Conservation (phyloP, 1,139 yeast species). For the Zygosaccharomyces sapae region DNA sequence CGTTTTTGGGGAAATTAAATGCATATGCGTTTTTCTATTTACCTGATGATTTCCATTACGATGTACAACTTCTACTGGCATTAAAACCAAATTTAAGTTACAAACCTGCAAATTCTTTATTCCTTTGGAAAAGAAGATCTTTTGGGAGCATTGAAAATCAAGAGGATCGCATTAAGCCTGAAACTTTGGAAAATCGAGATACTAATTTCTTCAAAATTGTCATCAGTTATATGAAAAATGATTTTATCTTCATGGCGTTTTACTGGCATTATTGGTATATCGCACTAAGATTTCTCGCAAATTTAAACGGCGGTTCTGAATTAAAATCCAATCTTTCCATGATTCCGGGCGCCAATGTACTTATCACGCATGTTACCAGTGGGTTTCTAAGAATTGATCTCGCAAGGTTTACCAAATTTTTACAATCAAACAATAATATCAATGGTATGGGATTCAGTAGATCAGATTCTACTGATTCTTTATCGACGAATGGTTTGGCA, state of each 20-base stretch:
- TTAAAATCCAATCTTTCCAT: slow-evolving; percentile 8
- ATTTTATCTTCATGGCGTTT: slow-evolving; percentile 29
- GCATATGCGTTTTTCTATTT: slow-evolving; percentile 33
- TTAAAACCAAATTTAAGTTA: slow-evolving; percentile 15
- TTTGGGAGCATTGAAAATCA: slow-evolving; percentile 12
- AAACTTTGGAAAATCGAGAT: slow-evolving; percentile 17
- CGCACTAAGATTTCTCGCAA: slow-evolving; percentile 13
- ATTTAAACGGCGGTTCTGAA: slow-evolving; percentile 6
- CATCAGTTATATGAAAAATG: slow-evolving; percentile 33
- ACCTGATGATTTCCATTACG: slow-evolving; percentile 29
- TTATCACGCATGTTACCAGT: slow-evolving; percentile 19
- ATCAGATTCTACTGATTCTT: slow-evolving; percentile 1
- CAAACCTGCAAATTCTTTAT: slow-evolving; percentile 9
- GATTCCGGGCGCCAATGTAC: slow-evolving; percentile 23
- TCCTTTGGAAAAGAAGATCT: slow-evolving; percentile 26
- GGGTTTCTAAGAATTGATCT: slow-evolving; percentile 24
- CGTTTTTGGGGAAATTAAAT: slow-evolving; percentile 32
- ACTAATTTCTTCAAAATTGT: slow-evolving; percentile 26
- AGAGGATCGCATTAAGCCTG: slow-evolving; percentile 7
- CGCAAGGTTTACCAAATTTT: slow-evolving; percentile 18
- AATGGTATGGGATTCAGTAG: slow-evolving; percentile 3
- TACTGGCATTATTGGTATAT: slow-evolving; percentile 36
- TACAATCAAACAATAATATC: slow-evolving; percentile 13
- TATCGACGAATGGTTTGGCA: slow-evolving; percentile 1
- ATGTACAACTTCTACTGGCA: slow-evolving; percentile 21